Base-by-base conservation (phyloP, 2,329 filamentous ascomycete species). In the Westerdykella ornata region DNA sequence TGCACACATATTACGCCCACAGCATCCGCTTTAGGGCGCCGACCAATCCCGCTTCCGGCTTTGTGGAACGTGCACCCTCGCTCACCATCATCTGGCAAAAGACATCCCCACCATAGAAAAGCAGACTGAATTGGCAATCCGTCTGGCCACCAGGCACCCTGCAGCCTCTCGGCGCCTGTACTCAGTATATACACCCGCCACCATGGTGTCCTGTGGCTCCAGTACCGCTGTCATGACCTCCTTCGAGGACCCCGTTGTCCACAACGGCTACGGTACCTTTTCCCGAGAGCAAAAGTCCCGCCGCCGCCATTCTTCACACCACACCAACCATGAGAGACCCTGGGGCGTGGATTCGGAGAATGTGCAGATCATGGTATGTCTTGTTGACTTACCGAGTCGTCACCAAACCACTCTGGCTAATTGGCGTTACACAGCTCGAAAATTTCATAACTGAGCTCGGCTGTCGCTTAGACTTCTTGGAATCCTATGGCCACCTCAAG, bases 361-460 rank as follows among this genome's bases (percentile, higher is more conserved):
- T 53, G 62, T 73, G 32, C 70, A 72, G 39, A 40, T 69, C 1
- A 52, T 72, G 53, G 68, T 68, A 54, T 15, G 54, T 22, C 20
- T 43, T 16, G 32, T 16, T 37, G 38, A 20, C 16, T 29, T 17
- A 11, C 33, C 22, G 17, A 30, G 38, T 15, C 14, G 11, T n/a
- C n/a, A n/a, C 5, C 11, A 28, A 34, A 33, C 1, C 39, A 35
- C 13, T 28, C 20, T 37, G 8, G 39, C 55, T 65, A 43, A 66
- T 44, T 15, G 1, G 9, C 6, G 16, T 26, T 11, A 33, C 38
- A 11, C 48, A 84, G 80, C 78, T 92, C 38, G 87, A 92, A 59
- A 69, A 84, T 38, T 92, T 94, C 64, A 74, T 98, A 41, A 77
- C 82, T 30, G 88, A 97, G 62, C 75, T 98, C 33, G 89, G 94